These are phyloP conservation scores for Fraxinus sp. DNA, from an alignment of 305 asterid genomes.

Conservation along the genomic window DNA sequence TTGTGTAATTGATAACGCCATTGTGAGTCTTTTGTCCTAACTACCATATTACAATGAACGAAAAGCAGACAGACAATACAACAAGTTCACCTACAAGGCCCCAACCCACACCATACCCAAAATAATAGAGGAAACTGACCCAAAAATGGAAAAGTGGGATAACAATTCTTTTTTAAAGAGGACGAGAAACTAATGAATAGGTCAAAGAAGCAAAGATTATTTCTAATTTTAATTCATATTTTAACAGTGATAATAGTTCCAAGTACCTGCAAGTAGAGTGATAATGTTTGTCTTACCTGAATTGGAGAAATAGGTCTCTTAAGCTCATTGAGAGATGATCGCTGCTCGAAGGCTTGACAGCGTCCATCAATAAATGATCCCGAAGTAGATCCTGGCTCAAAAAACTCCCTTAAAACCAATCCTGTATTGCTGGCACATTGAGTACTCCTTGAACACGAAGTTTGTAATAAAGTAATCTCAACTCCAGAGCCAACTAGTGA, in stretches of 20 bases:
- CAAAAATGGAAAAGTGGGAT: not conserved
- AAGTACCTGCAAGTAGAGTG: slow-evolving; percentile 15
- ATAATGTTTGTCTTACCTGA: slow-evolving; percentile 47
- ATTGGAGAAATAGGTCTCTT: slow-evolving; percentile 39
- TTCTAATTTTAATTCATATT: slow-evolving; percentile 3
- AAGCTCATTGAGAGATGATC: slow-evolving; percentile 44
- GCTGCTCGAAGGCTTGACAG: slow-evolving; percentile 44
- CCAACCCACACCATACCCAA: not conserved
- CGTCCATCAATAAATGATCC: slow-evolving; percentile 40
- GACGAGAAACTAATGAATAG: not conserved
- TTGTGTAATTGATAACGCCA: not conserved
- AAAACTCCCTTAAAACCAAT: slow-evolving; percentile 46
- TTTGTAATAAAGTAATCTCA: slow-evolving; percentile 61
- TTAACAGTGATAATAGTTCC: slow-evolving; percentile 3
- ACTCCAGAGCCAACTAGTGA: slow-evolving; percentile 43
- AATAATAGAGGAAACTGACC: not conserved
- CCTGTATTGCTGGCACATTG: slow-evolving; percentile 46
- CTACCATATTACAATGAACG: not conserved
- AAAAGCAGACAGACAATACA: not conserved
- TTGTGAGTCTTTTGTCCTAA: not conserved
- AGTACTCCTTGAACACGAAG: slow-evolving; percentile 37
- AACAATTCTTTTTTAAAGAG: not conserved
- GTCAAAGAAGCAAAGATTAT: not conserved
- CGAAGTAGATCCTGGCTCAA: slow-evolving; percentile 51
- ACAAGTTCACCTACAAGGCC: not conserved